A percentile compares a stretch with the other conserved stretches of the same genome.
phyloP scores from a whole-genome alignment of 768 basidiomycete species.

The Russula sp. region DNA sequence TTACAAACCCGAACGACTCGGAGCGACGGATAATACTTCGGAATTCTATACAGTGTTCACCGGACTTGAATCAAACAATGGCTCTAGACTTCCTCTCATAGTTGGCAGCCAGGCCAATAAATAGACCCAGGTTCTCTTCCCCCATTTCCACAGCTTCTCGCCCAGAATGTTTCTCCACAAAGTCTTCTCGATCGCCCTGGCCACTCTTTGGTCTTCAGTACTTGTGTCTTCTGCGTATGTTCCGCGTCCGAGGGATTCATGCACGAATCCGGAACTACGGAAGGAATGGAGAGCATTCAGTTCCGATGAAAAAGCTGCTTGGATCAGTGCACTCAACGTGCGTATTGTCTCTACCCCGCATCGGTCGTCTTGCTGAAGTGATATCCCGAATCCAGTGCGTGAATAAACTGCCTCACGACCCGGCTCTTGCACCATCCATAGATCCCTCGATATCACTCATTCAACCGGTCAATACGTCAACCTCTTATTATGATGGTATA shows the following conservation, averaged over 20 bases:
- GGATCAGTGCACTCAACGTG: slow-evolving; percentile 34
- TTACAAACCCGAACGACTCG: no score
- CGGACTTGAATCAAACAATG: no score
- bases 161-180: slow-evolving; percentile 1
- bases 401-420: slow-evolving; percentile 26
- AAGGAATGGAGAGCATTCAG: slow-evolving; percentile 32
- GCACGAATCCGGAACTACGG: slow-evolving; percentile 30
- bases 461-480: slow-evolving; percentile 21
- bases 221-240: neutral
- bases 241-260: neutral
- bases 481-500: slow-evolving; percentile 30
- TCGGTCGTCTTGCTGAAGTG: neutral
- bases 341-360: neutral
- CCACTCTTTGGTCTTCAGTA: neutral
- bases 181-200: neutral
- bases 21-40: no score
- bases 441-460: slow-evolving; percentile 22
- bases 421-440: slow-evolving; percentile 19
- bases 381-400: neutral
- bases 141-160: neutral
- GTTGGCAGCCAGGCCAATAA: neutral
- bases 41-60: no score
- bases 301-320: slow-evolving; percentile 27
- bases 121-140: neutral
- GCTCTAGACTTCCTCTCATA: no score